Conservation (phyloP, 805 yeast genomes). For the Candida silvicultrix region DNA sequence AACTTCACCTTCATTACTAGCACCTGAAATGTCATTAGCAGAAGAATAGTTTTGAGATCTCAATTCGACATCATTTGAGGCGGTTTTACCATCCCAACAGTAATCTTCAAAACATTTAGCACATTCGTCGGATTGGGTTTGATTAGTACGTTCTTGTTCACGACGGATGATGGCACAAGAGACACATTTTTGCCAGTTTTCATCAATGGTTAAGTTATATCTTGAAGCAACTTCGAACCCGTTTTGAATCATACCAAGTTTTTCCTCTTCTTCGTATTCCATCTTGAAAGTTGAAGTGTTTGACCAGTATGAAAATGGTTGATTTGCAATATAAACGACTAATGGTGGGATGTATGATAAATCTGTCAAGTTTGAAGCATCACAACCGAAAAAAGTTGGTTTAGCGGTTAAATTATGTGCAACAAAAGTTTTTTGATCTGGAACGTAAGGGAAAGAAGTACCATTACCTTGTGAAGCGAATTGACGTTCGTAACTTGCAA, state of each 20-base stretch:
- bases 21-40: background rate
- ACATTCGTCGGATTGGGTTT: conserved; percentile 60
- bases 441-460: conserved; percentile 75
- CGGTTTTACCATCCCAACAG: conserved; percentile 63
- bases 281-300: conserved; percentile 72
- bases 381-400: conserved; percentile 84
- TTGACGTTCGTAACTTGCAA: conserved; percentile 52
- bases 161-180: conserved; percentile 82
- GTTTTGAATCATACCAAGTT: conserved; percentile 55
- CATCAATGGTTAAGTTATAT: conserved; percentile 59
- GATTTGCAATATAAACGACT: conserved; percentile 71
- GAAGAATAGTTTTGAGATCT: background rate
- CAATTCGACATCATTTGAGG: background rate
- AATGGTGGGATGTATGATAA: conserved; percentile 60
- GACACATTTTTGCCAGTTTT: conserved; percentile 66
- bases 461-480: conserved; percentile 42
- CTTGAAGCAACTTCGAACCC: conserved; percentile 70
- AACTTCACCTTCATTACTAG: background rate
- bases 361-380: conserved; percentile 53
- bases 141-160: conserved; percentile 61
- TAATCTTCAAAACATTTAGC: conserved; percentile 60
- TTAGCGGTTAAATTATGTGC: conserved; percentile 53
- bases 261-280: conserved; percentile 52
- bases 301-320: conserved; percentile 56
- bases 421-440: conserved; percentile 57